Percentiles rank a stretch among this genome's conserved stretches.
phyloP scores from a whole-genome alignment of 139 green algal genomes.

The Chlorella ohadii region DNA sequence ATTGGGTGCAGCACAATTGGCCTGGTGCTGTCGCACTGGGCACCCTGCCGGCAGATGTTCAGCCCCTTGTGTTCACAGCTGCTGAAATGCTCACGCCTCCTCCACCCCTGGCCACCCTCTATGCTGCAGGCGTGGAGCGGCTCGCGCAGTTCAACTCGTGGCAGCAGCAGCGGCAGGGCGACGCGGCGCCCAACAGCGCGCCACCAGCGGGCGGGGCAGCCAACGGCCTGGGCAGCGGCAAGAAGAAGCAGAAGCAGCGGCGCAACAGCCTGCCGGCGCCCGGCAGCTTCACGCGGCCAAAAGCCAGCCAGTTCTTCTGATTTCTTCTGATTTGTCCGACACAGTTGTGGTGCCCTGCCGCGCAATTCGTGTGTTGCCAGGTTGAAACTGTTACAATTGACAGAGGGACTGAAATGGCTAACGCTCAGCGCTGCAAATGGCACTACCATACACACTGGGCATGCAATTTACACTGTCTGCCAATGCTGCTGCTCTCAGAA shows the following conservation, averaged over 20 bases:
- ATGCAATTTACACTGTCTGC: too few species aligned
- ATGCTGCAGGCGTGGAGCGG: too few species aligned
- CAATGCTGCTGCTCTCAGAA: too few species aligned
- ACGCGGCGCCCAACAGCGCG: neutral
- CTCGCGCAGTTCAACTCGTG: neutral
- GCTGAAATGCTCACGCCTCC: neutral
- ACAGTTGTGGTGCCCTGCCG: too few species aligned
- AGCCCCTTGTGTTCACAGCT: too few species aligned
- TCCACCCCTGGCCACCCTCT: neutral
- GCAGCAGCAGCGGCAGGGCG: neutral
- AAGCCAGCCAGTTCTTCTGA: slow-evolving; percentile 21
- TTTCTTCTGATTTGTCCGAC: neutral
- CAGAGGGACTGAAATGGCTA: too few species aligned
- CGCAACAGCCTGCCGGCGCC: neutral
- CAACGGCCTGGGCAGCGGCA: neutral
- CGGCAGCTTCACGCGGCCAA: slow-evolving; percentile 3
- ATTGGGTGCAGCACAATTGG: too few species aligned
- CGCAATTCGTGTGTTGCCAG: too few species aligned
- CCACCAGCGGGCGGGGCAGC: neutral
- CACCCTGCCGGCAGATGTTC: too few species aligned
- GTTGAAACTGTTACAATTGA: too few species aligned
- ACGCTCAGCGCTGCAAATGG: neutral
- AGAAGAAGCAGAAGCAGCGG: slow-evolving; percentile 19
- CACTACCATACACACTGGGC: neutral
- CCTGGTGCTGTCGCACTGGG: too few species aligned